Percentiles rank a stretch among this genome's conserved stretches.
Evolutionary conservation across 768 basidiomycete species (phyloP).

Genomic region (Lentinula sp.): DNA sequence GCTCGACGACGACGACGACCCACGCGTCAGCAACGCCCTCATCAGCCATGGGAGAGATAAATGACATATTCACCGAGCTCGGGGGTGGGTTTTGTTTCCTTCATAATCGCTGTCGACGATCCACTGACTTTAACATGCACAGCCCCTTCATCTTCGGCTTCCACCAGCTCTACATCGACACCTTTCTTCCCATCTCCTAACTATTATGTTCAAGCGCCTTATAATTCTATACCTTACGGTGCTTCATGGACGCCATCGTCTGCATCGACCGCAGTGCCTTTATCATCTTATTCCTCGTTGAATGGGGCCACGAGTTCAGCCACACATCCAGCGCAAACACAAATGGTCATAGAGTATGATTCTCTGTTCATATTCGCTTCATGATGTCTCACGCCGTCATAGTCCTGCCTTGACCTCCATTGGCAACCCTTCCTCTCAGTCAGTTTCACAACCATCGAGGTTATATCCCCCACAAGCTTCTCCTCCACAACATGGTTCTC

Average conservation of each 20-base stretch:
- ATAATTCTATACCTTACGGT: constrained; percentile 50
- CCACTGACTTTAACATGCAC: background rate
- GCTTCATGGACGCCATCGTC: constrained; percentile 38
- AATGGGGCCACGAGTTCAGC: constrained; percentile 55
- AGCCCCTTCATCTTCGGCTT: background rate
- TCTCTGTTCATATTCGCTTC: background rate
- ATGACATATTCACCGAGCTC: constrained; percentile 3
- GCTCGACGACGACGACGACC: constrained; percentile 9
- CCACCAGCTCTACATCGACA: constrained; percentile 12
- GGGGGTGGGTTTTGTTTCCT: background rate
- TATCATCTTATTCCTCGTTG: constrained; percentile 72
- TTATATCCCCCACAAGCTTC: constrained; percentile 7
- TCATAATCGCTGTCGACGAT: background rate
- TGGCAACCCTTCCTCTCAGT: background rate
- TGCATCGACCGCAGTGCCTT: constrained; percentile 33
- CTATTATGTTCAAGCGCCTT: constrained; percentile 41
- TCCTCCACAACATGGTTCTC: constrained; percentile 12
- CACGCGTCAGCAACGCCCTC: constrained; percentile 1
- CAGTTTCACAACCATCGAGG: background rate
- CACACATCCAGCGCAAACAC: constrained; percentile 22
- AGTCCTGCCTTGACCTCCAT: background rate
- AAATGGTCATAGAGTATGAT: constrained; percentile 70
- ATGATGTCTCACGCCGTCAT: background rate
- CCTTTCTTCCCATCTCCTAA: constrained; percentile 32
- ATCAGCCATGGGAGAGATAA: background rate